Conservation (phyloP, 2,329 filamentous ascomycete genomes). For the Aspergillus sp. region DNA sequence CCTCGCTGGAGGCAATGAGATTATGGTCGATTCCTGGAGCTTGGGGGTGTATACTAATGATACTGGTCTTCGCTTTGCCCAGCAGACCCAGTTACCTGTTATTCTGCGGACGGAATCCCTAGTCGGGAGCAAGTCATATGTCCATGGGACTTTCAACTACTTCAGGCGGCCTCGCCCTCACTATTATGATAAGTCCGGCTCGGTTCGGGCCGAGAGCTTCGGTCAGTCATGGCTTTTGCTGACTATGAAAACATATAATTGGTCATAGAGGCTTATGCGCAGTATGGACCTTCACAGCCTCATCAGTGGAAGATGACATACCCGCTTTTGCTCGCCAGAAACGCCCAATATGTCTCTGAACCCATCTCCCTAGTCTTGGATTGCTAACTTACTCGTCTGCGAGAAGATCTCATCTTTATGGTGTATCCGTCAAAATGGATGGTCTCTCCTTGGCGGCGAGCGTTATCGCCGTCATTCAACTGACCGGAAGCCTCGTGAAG, state of each 20-base stretch:
- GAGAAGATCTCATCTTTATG: constrained; percentile 1
- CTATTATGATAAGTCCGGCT: too few species aligned
- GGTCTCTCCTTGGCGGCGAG: constrained; percentile 14
- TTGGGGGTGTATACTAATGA: too few species aligned
- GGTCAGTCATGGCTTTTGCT: constrained; percentile 3
- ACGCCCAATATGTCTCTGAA: constrained; percentile 4
- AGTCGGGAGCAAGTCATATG: too few species aligned
- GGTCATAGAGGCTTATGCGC: background rate
- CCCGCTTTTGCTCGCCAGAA: constrained; percentile 11
- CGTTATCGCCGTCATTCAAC: constrained; percentile 23
- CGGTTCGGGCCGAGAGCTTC: constrained; percentile 11
- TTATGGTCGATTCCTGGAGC: too few species aligned
- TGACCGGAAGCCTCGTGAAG: constrained; percentile 18
- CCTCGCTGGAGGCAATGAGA: too few species aligned
- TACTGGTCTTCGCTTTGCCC: too few species aligned
- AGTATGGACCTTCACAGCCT: background rate
- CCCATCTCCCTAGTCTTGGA: constrained; percentile 3
- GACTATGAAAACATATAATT: constrained; percentile 3
- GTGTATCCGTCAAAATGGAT: constrained; percentile 7
- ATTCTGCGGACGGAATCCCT: too few species aligned
- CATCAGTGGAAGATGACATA: background rate
- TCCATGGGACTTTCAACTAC: too few species aligned
- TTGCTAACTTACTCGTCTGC: constrained; percentile 5
- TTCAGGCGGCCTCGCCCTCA: too few species aligned
- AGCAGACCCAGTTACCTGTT: too few species aligned